Evolutionary conservation across 306 rosid genomes (phyloP).

Genomic region (Quercus glauca): DNA sequence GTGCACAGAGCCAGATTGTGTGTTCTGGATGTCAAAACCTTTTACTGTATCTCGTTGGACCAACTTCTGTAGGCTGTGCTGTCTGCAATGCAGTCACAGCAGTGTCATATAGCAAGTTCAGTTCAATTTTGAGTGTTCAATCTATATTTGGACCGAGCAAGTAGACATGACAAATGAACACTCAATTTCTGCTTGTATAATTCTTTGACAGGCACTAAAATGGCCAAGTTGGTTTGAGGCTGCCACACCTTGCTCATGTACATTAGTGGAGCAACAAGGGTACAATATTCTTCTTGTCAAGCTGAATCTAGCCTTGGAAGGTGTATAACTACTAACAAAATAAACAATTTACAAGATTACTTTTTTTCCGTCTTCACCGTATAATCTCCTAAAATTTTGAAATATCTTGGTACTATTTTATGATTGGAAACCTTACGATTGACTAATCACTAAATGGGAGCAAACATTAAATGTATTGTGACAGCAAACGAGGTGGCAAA

Average conservation of each 20-base stretch:
- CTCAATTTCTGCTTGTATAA: not conserved
- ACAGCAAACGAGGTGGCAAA: constrained; percentile 99
- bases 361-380: not conserved
- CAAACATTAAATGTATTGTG: constrained; percentile 16
- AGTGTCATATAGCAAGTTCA: constrained; percentile 50
- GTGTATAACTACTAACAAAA: constrained; percentile 31
- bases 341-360: not conserved
- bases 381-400: not conserved
- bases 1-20: constrained; percentile 92
- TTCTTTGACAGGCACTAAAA: constrained; percentile 75
- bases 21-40: constrained; percentile 97
- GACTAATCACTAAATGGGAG: not conserved
- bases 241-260: constrained; percentile 98
- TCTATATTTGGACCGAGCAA: not conserved
- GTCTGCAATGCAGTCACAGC: constrained; percentile 96
- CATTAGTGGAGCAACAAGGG: constrained; percentile 91
- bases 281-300: constrained; percentile 97
- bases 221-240: constrained; percentile 95
- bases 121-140: not conserved
- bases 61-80: constrained; percentile 97
- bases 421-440: too few species aligned
- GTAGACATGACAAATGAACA: not conserved
- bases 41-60: constrained; percentile 88
- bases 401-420: too few species aligned
- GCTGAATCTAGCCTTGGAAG: constrained; percentile 95